These are phyloP conservation scores for Vitellaria paradoxa DNA, from an alignment of 179 eudicot species.

Conservation along the genomic window DNA sequence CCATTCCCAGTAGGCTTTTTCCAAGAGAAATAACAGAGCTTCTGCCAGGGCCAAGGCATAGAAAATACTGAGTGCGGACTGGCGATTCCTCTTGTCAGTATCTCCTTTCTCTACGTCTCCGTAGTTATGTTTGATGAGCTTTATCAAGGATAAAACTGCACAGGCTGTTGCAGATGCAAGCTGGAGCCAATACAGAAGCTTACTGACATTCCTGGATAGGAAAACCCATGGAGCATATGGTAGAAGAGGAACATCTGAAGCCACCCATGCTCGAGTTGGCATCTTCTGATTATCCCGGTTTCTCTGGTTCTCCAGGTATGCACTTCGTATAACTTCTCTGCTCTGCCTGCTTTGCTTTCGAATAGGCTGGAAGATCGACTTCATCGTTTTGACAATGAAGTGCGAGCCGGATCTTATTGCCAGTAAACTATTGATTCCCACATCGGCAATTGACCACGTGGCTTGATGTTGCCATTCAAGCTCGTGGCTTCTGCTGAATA, in stretches of 20 bases:
- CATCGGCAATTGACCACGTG: conserved; percentile 73
- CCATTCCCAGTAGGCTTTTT: conserved; percentile 83
- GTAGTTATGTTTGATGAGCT: conserved; percentile 55
- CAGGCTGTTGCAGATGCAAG: conserved; percentile 67
- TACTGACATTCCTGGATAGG: conserved; percentile 67
- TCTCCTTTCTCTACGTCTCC: conserved; percentile 58
- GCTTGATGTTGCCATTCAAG: conserved; percentile 95
- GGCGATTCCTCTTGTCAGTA: conserved; percentile 61
- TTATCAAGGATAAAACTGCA: conserved; percentile 57
- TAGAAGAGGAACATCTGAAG: conserved; percentile 69
- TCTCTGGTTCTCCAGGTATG: neutral
- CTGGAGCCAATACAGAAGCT: conserved; percentile 68
- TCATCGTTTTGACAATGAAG: conserved; percentile 26
- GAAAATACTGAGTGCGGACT: conserved; percentile 49
- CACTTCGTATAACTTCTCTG: conserved; percentile 17
- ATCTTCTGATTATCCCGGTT: conserved; percentile 22
- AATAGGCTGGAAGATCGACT: conserved; percentile 30
- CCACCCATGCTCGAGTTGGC: conserved; percentile 59
- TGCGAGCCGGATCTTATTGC: conserved; percentile 53
- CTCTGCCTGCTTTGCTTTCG: conserved; percentile 9
- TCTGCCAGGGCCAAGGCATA: conserved; percentile 88
- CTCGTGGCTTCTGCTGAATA: conserved; percentile 86
- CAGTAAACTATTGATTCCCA: conserved; percentile 60
- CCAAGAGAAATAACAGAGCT: conserved; percentile 71
- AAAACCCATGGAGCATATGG: conserved; percentile 63